phyloP scores from a whole-genome alignment of 495 filamentous ascomycete species.

The Penicillium paradoxum region DNA sequence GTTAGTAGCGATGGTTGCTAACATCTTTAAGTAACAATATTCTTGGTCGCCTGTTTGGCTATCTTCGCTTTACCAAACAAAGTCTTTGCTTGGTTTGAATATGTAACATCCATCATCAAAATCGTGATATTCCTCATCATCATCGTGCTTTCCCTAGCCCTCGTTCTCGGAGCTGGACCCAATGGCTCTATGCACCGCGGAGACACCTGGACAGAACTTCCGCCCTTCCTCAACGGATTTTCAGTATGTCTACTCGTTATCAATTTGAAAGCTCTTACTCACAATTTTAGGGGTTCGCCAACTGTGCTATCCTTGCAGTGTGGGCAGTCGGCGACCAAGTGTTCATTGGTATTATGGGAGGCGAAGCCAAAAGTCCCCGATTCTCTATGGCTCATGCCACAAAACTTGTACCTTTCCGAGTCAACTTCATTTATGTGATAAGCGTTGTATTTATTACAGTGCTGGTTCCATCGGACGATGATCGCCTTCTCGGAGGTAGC shows the following conservation, averaged over 20 bases:
- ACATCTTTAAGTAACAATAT: conserved; percentile 22
- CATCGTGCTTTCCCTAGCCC: conserved; percentile 21
- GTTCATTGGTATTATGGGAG: conserved; percentile 23
- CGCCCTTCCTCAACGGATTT: conserved; percentile 28
- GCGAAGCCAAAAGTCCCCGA: conserved; percentile 25
- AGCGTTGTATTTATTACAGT: conserved; percentile 24
- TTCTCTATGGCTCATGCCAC: conserved; percentile 26
- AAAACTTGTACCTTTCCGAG: conserved; percentile 26
- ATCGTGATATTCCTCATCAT: conserved; percentile 28
- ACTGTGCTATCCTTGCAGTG: conserved; percentile 26
- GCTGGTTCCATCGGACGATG: conserved; percentile 26
- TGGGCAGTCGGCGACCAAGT: conserved; percentile 27
- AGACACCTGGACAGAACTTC: conserved; percentile 21
- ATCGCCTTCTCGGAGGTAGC: conserved; percentile 15
- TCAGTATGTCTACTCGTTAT: conserved; percentile 16
- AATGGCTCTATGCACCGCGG: conserved; percentile 22
- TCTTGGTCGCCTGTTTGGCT: conserved; percentile 16
- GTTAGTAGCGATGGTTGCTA: conserved; percentile 1
- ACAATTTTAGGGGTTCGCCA: conserved; percentile 22
- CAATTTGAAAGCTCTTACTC: conserved; percentile 8
- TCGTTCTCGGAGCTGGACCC: conserved; percentile 29
- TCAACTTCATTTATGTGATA: conserved; percentile 27
- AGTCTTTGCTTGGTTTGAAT: conserved; percentile 31
- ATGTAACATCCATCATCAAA: conserved; percentile 26
- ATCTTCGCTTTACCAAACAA: conserved; percentile 24